Evolutionary conservation across 352 stramenopile genomes (phyloP).

Genomic region (Phytopythium chamaehyphon): DNA sequence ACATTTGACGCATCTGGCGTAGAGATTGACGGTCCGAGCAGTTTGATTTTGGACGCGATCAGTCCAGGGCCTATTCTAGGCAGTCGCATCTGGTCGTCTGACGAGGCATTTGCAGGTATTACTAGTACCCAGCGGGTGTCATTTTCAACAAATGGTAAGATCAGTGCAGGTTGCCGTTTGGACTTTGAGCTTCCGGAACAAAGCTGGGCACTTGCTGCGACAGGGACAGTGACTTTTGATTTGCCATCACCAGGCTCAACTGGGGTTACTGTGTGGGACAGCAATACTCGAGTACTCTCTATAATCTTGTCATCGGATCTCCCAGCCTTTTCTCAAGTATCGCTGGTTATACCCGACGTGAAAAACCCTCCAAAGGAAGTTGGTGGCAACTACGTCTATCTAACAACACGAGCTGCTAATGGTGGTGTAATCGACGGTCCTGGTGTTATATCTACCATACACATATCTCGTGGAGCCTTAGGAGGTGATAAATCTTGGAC

Average conservation of each 20-base stretch:
- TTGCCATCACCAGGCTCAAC: slow-evolving; percentile 25
- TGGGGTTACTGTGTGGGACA: slow-evolving; percentile 30
- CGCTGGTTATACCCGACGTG: slow-evolving; percentile 26
- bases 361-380: slow-evolving; percentile 56
- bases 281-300: slow-evolving; percentile 19
- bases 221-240: slow-evolving; percentile 24
- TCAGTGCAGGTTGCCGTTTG: slow-evolving; percentile 31
- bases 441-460: slow-evolving; percentile 33
- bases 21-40: slow-evolving; percentile 47
- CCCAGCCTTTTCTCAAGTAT: slow-evolving; percentile 22
- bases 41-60: slow-evolving; percentile 39
- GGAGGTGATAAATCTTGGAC: slow-evolving; percentile 30
- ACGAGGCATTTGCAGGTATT: slow-evolving; percentile 36
- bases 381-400: slow-evolving; percentile 27
- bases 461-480: slow-evolving; percentile 31
- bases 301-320: slow-evolving; percentile 30
- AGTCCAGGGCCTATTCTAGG: slow-evolving; percentile 35
- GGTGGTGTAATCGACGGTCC: slow-evolving; percentile 45
- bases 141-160: slow-evolving; percentile 39
- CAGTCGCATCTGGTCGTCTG: slow-evolving; percentile 39
- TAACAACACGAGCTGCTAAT: slow-evolving; percentile 32
- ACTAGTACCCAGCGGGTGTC: slow-evolving; percentile 40
- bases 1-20: slow-evolving; percentile 36
- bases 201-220: slow-evolving; percentile 30
- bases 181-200: slow-evolving; percentile 42